phyloP scores from a whole-genome alignment of 352 stramenopile species.

The Vaucheria bursata region DNA sequence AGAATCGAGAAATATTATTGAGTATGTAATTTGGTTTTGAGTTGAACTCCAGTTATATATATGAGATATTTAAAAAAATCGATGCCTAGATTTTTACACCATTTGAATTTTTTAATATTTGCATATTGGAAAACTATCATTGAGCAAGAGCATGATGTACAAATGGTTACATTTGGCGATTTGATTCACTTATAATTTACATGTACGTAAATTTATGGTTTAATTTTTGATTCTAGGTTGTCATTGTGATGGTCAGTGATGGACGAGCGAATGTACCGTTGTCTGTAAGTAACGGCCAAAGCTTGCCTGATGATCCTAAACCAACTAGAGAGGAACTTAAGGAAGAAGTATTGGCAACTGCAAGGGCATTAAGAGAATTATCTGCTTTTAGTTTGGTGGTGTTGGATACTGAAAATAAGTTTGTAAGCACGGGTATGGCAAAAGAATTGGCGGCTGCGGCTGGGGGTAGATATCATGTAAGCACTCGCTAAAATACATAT shows the following conservation, averaged over 20 bases:
- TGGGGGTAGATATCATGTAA: conserved; percentile 40
- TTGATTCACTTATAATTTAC: too few relatives aligned
- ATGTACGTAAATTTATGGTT: not conserved
- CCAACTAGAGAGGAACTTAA: conserved; percentile 64
- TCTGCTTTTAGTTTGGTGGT: conserved; percentile 66
- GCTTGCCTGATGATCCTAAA: conserved; percentile 58
- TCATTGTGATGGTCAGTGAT: conserved; percentile 70
- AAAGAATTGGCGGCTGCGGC: conserved; percentile 70
- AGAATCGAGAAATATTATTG: too few relatives aligned
- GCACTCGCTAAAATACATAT: not conserved
- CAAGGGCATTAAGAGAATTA: conserved; percentile 58
- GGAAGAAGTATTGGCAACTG: conserved; percentile 65
- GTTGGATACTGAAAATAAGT: conserved; percentile 74
- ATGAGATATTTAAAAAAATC: too few relatives aligned
- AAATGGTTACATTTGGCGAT: not conserved
- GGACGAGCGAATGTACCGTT: conserved; percentile 71
- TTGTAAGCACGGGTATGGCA: conserved; percentile 67
- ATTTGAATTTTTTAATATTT: too few relatives aligned
- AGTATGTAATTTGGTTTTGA: too few relatives aligned
- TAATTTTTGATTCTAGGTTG: conserved; percentile 44
- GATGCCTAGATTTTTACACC: too few relatives aligned
- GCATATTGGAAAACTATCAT: not conserved
- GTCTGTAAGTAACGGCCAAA: conserved; percentile 58
- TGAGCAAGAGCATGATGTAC: not conserved
- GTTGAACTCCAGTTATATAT: too few relatives aligned